Conservation (phyloP, 2,329 filamentous ascomycete species). For the Thelonectria olida region DNA sequence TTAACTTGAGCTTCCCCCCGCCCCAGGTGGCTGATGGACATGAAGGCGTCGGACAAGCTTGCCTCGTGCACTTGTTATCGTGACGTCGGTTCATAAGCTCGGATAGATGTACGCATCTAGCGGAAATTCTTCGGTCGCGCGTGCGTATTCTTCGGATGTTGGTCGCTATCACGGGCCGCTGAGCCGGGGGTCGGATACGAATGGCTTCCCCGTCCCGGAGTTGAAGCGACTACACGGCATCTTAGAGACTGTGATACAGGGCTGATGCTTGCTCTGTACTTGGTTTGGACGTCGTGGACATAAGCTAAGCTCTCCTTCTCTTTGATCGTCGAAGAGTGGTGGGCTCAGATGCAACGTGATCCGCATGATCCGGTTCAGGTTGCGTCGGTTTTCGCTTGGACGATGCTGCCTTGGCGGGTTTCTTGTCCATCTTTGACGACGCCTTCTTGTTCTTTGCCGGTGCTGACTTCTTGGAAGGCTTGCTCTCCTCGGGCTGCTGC, state of each 20-base stretch:
- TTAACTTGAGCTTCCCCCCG: conserved; percentile 16
- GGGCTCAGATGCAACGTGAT: conserved; percentile 25
- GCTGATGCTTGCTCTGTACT: neutral
- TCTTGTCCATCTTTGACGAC: conserved; percentile 19
- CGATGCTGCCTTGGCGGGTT: conserved; percentile 9
- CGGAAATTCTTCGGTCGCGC: conserved; percentile 38
- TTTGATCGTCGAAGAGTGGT: conserved; percentile 37
- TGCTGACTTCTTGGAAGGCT: neutral
- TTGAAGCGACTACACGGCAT: neutral
- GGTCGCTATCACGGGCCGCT: conserved; percentile 35
- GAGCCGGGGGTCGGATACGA: conserved; percentile 23
- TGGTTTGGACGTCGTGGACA: neutral
- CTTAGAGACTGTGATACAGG: too few relatives aligned
- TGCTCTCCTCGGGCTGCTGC: conserved; percentile 25
- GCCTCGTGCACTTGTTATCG: conserved; percentile 20
- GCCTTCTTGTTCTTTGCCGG: conserved; percentile 7
- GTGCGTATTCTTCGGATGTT: conserved; percentile 36
- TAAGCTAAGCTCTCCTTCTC: conserved; percentile 28
- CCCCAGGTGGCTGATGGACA: conserved; percentile 10
- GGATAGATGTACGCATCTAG: conserved; percentile 10
- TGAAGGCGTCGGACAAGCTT: neutral
- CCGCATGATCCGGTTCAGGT: conserved; percentile 10
- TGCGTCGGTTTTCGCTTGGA: conserved; percentile 35
- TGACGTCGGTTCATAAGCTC: conserved; percentile 14
- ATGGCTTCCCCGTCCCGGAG: neutral